A percentile compares a stretch with the other conserved stretches of the same genome.
Conservation (phyloP, 768 basidiomycete genomes). For the Lentinus brumalis region DNA sequence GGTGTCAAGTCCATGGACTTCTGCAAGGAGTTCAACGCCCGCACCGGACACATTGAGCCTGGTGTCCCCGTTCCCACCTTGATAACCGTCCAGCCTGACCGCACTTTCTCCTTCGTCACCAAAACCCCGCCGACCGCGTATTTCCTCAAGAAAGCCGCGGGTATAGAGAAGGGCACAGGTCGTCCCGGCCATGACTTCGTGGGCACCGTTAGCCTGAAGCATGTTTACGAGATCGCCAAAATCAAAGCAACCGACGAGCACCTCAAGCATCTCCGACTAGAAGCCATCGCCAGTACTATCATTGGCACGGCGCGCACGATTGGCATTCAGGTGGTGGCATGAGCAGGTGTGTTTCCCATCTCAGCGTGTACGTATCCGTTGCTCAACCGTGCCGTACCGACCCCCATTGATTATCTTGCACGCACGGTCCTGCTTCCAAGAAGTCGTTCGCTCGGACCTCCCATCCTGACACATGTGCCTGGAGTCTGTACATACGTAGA, state of each 20-base stretch:
- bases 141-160: constrained; percentile 89
- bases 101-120: constrained; percentile 89
- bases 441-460: constrained; percentile 13
- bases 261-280: constrained; percentile 81
- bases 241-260: constrained; percentile 92
- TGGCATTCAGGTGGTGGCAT: constrained; percentile 90
- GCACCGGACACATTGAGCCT: constrained; percentile 82
- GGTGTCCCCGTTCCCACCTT: constrained; percentile 90
- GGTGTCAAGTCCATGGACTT: constrained; percentile 99
- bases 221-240: constrained; percentile 98
- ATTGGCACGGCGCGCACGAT: constrained; percentile 87
- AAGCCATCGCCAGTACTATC: constrained; percentile 86
- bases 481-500: constrained; percentile 21
- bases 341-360: constrained; percentile 32
- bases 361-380: constrained; percentile 15
- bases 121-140: constrained; percentile 90
- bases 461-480: constrained; percentile 18
- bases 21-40: constrained; percentile 99
- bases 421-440: constrained; percentile 7
- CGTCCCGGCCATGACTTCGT: constrained; percentile 76
- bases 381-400: constrained; percentile 15
- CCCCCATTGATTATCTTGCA: constrained; percentile 15
- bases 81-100: constrained; percentile 92
- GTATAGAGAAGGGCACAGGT: constrained; percentile 87
- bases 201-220: constrained; percentile 90